Base-by-base conservation (phyloP, 495 filamentous ascomycete genomes). In the Talaromyces trachyspermus region DNA sequence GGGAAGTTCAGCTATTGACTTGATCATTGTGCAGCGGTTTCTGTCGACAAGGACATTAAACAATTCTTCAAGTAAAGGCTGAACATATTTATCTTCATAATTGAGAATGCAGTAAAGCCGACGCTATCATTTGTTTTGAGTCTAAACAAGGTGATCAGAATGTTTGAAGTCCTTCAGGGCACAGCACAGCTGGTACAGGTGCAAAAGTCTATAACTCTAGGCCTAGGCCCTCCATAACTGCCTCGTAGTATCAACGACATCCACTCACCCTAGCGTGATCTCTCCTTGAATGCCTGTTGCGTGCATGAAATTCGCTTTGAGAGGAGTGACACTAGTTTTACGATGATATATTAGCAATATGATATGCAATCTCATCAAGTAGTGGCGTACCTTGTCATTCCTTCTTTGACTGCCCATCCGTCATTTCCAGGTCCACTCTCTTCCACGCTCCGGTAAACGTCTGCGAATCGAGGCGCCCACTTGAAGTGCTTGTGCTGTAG, bases 271-370 rank as follows among this genome's bases (percentile, higher is more conserved):
- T 42, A 95, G 71, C 72, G 88, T 86, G 53, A 97, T 76, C 74
- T 96, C 89, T 53, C 78, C 75, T 70, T 79, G 57, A 65, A 80
- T 66, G 33, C 69, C 69, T 42, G 78, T 70, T n/a, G 78, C 76
- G 66, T 89, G 87, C 82, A 84, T 89, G 61, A 95, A 98, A 61
- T 94, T 94, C 15, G 90, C 89, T 61, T 85, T 86, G 45, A 98
- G 69, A 19, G 91, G 88, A 15, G 92, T 95, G 39, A 98, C 77
- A 69, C 89, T 95, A 54, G 54, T 63, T 48, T 64, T n/a, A 49
- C 37, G 18, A 20, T 23, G 7, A 25, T 17, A 29, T 26, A 12
- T 22, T 27, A 19, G 6, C 36, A 12, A 38, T 12, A 11, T 15
- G 20, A n/a, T 7, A 49, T 35, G n/a, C 10, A 18, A 36, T 11